Evolutionary conservation across 305 asterid species (phyloP).

Genomic region (Fraxinus velutina): DNA sequence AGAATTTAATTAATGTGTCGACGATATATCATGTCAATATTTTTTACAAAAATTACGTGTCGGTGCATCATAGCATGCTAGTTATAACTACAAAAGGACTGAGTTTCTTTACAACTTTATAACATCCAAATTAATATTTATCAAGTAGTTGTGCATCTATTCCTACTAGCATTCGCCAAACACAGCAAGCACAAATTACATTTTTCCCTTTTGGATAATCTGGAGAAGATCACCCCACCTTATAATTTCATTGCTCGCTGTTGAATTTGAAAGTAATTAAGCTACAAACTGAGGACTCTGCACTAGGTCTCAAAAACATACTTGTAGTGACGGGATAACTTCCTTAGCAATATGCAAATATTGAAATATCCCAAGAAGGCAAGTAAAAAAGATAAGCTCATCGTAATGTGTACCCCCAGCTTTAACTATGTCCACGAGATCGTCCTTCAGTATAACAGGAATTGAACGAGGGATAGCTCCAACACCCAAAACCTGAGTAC

Average conservation of each 20-base stretch:
- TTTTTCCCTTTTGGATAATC: neutral
- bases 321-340: conserved; percentile 1
- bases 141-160: neutral
- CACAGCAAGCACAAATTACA: neutral
- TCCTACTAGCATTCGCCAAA: neutral
- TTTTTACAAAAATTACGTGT: neutral
- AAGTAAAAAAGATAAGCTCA: neutral
- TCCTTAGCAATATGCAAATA: conserved; percentile 1
- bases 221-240: neutral
- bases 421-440: conserved; percentile 90
- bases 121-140: neutral
- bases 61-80: neutral
- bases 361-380: neutral
- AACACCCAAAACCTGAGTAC: conserved; percentile 88
- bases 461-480: conserved; percentile 97
- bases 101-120: neutral
- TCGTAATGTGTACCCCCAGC: conserved; percentile 75
- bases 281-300: neutral
- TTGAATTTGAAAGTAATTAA: neutral
- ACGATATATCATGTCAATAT: neutral
- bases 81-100: neutral
- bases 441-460: conserved; percentile 86
- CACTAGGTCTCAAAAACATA: conserved; percentile 17
- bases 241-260: neutral
- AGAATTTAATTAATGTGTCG: too few relatives aligned